Evolutionary conservation across 805 yeast species (phyloP).

Genomic region (Saccharomycopsis amapae): DNA sequence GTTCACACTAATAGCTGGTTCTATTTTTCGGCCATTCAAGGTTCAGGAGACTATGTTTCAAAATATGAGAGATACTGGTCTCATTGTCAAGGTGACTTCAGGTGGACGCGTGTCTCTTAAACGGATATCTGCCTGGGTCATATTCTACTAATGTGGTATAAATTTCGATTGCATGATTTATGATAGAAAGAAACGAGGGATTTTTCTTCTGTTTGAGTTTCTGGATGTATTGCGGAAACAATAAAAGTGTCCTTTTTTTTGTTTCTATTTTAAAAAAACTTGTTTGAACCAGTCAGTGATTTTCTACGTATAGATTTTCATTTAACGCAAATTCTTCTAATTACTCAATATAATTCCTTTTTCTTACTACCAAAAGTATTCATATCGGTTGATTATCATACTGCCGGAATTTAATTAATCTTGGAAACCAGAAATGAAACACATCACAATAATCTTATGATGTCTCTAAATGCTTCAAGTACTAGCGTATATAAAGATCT

Average conservation of each 20-base stretch:
- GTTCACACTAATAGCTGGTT: no score
- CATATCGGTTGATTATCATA: neutral
- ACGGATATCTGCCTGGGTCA: no score
- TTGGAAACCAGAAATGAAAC: neutral
- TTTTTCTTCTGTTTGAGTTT: neutral
- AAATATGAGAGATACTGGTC: no score
- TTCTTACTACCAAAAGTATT: no score
- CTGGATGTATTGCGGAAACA: neutral
- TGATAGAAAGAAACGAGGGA: neutral
- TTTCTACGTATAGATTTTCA: neutral
- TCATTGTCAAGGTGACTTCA: no score
- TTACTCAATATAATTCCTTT: no score
- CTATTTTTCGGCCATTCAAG: no score
- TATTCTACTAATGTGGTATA: neutral
- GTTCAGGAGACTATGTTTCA: no score
- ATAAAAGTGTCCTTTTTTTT: no score
- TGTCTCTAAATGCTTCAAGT: neutral
- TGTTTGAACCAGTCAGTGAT: neutral
- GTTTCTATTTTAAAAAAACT: neutral
- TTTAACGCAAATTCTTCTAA: no score
- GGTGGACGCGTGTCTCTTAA: no score
- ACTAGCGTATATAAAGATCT: neutral
- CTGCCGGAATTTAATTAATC: neutral
- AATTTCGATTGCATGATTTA: neutral
- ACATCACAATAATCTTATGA: neutral